phyloP scores from a whole-genome alignment of 768 basidiomycete genomes.

The Lactarius sanguifluus region DNA sequence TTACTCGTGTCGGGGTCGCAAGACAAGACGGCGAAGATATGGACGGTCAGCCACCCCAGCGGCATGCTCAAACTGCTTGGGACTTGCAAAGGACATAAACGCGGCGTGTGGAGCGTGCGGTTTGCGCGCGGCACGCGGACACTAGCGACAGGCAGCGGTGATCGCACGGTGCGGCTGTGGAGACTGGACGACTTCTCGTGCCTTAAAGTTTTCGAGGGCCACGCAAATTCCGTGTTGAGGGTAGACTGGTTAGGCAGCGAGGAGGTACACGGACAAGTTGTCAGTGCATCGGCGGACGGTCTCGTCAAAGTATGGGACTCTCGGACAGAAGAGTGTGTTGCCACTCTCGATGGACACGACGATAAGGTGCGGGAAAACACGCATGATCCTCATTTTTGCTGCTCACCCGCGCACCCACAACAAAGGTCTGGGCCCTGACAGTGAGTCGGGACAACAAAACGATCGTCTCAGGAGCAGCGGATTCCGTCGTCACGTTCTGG shows the following conservation, averaged over 20 bases:
- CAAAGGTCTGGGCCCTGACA: conserved; percentile 97
- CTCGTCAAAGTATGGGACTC: conserved; percentile 96
- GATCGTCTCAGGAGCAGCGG: conserved; percentile 92
- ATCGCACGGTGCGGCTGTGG: conserved; percentile 94
- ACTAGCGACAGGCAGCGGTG: conserved; percentile 91
- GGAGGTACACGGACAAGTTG: conserved; percentile 54
- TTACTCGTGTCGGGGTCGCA: conserved; percentile 93
- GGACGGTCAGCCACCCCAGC: conserved; percentile 58
- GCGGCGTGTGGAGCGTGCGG: conserved; percentile 93
- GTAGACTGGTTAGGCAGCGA: conserved; percentile 88
- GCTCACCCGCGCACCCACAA: conserved; percentile 8
- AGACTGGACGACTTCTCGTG: conserved; percentile 91
- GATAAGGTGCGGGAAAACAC: conserved; percentile 68
- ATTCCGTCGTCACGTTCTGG: conserved; percentile 97
- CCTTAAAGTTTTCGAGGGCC: conserved; percentile 95
- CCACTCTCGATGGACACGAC: conserved; percentile 95
- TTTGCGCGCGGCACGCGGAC: conserved; percentile 83
- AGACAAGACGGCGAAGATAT: conserved; percentile 92
- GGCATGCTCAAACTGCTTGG: conserved; percentile 79
- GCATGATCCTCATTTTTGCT: background rate
- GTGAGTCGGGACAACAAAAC: conserved; percentile 77
- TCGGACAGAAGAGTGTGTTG: conserved; percentile 79
- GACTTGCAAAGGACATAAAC: conserved; percentile 92
- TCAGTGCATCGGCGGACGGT: conserved; percentile 91
- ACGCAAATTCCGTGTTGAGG: conserved; percentile 93